A percentile compares a stretch with the other conserved stretches of the same genome.
Conservation (phyloP, 139 green algal genomes). For the Micromonas pusilla region DNA sequence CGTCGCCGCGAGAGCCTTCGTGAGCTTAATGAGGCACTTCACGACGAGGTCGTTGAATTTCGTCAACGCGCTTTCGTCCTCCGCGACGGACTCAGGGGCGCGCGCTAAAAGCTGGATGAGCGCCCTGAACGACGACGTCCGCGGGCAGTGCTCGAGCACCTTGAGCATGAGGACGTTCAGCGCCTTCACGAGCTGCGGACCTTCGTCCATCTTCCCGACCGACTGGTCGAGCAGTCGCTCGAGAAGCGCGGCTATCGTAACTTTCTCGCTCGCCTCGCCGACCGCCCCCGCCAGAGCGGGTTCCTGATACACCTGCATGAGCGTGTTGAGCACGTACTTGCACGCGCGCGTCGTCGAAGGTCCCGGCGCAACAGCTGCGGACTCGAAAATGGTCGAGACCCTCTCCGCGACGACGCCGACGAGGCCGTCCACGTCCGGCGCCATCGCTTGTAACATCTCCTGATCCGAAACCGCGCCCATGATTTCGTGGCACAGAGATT, state of each 20-base stretch:
- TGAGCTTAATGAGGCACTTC: conserved; percentile 96
- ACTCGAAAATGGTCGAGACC: conserved; percentile 21
- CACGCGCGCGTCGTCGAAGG: conserved; percentile 43
- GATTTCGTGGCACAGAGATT: conserved; percentile 20
- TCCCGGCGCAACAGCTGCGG: neutral
- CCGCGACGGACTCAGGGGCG: conserved; percentile 11
- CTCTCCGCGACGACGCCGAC: conserved; percentile 40
- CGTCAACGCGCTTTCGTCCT: neutral
- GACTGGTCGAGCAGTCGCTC: conserved; percentile 57
- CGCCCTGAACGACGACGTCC: conserved; percentile 61
- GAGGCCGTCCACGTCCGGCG: conserved; percentile 70
- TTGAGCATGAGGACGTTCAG: conserved; percentile 93
- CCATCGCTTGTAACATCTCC: conserved; percentile 22
- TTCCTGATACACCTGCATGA: conserved; percentile 69
- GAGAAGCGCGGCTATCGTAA: conserved; percentile 52
- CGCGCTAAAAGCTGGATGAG: conserved; percentile 67
- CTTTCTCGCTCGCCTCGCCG: conserved; percentile 36
- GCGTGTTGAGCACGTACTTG: conserved; percentile 89
- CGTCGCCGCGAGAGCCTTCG: conserved; percentile 56
- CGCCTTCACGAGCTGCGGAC: conserved; percentile 56
- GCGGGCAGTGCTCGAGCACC: conserved; percentile 68
- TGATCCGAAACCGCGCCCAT: neutral
- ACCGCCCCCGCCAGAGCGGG: conserved; percentile 30
- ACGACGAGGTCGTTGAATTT: conserved; percentile 84
- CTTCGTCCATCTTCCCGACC: conserved; percentile 43